These are phyloP conservation scores for Suhomyces guaymorum DNA, from an alignment of 1,139 yeast genomes.

Conservation along the genomic window DNA sequence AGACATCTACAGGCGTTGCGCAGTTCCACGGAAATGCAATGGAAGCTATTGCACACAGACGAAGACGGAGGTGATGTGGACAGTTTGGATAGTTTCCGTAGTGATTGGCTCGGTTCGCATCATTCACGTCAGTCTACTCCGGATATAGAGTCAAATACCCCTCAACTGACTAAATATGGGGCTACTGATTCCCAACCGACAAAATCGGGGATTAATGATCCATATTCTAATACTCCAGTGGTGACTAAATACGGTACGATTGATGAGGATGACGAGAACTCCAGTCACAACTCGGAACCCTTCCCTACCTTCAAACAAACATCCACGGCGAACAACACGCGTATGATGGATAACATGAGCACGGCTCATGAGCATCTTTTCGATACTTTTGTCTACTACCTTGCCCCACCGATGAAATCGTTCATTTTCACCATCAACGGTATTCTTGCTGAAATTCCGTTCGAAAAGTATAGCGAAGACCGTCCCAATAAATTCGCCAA, in stretches of 20 bases:
- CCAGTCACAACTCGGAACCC: neutral
- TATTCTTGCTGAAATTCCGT: conserved; percentile 62
- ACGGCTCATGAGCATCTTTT: conserved; percentile 43
- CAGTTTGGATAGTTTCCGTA: conserved; percentile 22
- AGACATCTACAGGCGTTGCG: conserved; percentile 67
- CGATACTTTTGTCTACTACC: conserved; percentile 61
- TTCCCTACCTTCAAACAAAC: neutral
- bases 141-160: too few species aligned
- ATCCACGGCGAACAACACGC: neutral
- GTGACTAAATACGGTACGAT: neutral
- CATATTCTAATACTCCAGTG: neutral
- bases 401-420: conserved; percentile 75
- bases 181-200: too few species aligned
- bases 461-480: conserved; percentile 36
- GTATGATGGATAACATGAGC: neutral
- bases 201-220: too few species aligned
- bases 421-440: conserved; percentile 64
- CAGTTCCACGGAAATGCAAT: conserved; percentile 68
- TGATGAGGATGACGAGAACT: neutral
- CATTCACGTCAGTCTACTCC: too few species aligned
- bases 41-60: conserved; percentile 44
- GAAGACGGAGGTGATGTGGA: conserved; percentile 6
- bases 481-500: conserved; percentile 34
- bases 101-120: conserved; percentile 13
- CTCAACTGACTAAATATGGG: too few species aligned